A percentile compares a stretch with the other conserved stretches of the same genome.
phyloP scores from a whole-genome alignment of 2,329 filamentous ascomycete species.

The Helminthosporium solani region DNA sequence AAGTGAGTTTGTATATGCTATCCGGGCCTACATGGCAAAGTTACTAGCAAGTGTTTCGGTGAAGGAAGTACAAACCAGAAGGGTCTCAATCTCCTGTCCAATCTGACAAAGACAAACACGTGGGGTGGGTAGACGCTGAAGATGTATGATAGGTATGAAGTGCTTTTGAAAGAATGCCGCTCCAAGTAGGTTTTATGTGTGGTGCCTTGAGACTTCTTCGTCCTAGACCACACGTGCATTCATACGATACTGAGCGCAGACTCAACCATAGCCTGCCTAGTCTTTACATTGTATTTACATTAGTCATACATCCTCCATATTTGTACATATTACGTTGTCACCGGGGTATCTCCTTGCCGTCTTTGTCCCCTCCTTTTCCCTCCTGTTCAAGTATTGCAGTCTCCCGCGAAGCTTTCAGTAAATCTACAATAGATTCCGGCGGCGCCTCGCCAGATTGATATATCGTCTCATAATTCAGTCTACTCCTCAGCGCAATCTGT shows the following conservation, averaged over 20 bases:
- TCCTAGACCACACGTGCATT: background rate
- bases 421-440: slow-evolving; percentile 26
- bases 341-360: slow-evolving; percentile 9
- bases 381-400: slow-evolving; percentile 53
- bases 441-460: slow-evolving; percentile 48
- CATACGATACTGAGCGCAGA: too few relatives aligned
- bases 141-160: too few relatives aligned
- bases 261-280: too few relatives aligned
- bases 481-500: slow-evolving; percentile 59
- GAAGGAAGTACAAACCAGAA: too few relatives aligned
- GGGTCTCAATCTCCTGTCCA: too few relatives aligned
- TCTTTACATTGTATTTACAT: background rate
- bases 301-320: slow-evolving; percentile 20
- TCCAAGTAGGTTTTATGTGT: too few relatives aligned
- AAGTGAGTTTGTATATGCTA: slow-evolving; percentile 9
- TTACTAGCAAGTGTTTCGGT: too few relatives aligned
- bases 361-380: slow-evolving; percentile 8
- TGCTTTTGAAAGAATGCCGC: too few relatives aligned
- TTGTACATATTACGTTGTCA: slow-evolving; percentile 18
- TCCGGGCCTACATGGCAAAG: background rate
- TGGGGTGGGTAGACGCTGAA: too few relatives aligned
- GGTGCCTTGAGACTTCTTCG: too few relatives aligned
- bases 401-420: slow-evolving; percentile 47
- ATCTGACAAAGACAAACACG: background rate
- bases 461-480: slow-evolving; percentile 54